phyloP scores from a whole-genome alignment of 176 grass and related monocot species.

The Typha latifolia region DNA sequence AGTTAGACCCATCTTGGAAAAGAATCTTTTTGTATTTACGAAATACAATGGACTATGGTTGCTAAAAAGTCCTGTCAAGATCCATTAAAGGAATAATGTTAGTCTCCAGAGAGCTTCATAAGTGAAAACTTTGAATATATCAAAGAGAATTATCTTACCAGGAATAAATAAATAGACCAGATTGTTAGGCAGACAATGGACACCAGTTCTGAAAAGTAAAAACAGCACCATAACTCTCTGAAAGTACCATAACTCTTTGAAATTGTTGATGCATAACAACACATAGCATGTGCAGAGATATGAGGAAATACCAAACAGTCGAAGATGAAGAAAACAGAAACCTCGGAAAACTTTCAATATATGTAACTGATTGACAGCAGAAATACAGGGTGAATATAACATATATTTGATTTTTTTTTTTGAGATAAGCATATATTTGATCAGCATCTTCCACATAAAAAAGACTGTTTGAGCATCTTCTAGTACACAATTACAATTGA shows the following conservation, averaged over 20 bases:
- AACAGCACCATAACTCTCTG: background rate
- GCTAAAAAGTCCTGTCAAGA: slow-evolving; percentile 76
- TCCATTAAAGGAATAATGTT: background rate
- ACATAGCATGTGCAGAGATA: no score
- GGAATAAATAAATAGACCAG: slow-evolving; percentile 94
- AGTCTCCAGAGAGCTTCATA: background rate
- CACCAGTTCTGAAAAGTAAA: slow-evolving; percentile 70
- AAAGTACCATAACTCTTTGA: background rate
- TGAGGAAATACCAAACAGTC: no score
- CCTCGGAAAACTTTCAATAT: no score
- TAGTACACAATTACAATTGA: no score
- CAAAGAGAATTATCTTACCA: slow-evolving; percentile 38
- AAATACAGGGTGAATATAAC: no score
- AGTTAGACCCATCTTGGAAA: slow-evolving; percentile 87
- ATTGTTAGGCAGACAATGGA: slow-evolving; percentile 53
- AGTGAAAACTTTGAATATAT: background rate
- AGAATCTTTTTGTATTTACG: slow-evolving; percentile 61
- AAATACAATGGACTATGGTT: slow-evolving; percentile 95
- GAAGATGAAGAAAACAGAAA: no score
- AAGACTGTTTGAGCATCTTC: no score
- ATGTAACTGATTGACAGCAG: no score
- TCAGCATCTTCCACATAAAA: no score
- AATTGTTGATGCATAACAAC: background rate
- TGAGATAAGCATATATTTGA: no score
- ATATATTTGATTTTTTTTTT: no score